These are phyloP conservation scores for Phoma sp. DNA, from an alignment of 2,329 filamentous ascomycete species.

Conservation along the genomic window DNA sequence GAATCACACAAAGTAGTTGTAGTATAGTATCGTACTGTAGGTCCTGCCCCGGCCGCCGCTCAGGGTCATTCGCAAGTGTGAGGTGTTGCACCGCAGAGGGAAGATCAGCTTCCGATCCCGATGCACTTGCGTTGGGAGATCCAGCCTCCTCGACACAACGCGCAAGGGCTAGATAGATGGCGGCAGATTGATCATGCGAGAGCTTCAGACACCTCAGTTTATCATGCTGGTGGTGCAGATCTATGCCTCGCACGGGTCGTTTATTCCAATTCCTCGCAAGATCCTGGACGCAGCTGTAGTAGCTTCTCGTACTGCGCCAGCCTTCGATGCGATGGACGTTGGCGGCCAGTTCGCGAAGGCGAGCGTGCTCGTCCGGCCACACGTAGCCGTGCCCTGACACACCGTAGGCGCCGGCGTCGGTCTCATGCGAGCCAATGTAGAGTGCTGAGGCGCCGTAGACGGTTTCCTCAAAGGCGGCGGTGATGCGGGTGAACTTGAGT, in stretches of 20 bases:
- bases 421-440: constrained; percentile 80
- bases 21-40: constrained; percentile 50
- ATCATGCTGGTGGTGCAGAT: constrained; percentile 92
- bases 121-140: constrained; percentile 17
- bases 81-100: constrained; percentile 27
- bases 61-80: constrained; percentile 36
- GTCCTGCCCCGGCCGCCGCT: constrained; percentile 32
- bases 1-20: constrained; percentile 79
- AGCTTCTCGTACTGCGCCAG: constrained; percentile 94
- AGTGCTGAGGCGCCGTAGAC: constrained; percentile 94
- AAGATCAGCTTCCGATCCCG: constrained; percentile 30
- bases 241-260: constrained; percentile 77
- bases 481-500: constrained; percentile 89
- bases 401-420: constrained; percentile 55
- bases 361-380: constrained; percentile 83
- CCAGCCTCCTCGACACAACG: constrained; percentile 68
- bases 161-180: constrained; percentile 83
- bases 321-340: constrained; percentile 94
- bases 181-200: constrained; percentile 75
- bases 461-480: constrained; percentile 92
- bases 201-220: constrained; percentile 84
- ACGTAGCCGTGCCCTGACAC: constrained; percentile 90
- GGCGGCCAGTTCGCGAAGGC: constrained; percentile 85
- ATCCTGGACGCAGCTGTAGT: constrained; percentile 88
- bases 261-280: constrained; percentile 48